Percentiles rank a stretch among this genome's conserved stretches.
Conservation (phyloP, 1,139 yeast species). For the Wickerhamomyces sp. region DNA sequence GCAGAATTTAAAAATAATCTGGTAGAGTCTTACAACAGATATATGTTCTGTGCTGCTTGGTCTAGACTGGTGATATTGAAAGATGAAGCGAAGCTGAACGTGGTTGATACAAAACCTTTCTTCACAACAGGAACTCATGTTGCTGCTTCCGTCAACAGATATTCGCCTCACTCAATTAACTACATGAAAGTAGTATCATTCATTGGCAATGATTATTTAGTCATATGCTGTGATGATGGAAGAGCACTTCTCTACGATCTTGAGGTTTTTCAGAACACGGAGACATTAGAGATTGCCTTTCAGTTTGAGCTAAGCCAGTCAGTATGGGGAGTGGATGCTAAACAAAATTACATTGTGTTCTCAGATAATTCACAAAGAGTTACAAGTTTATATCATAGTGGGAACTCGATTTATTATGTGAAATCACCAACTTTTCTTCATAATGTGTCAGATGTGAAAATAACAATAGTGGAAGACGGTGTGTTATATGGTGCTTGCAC, state of each 20-base stretch:
- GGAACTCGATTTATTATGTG: constrained; percentile 5
- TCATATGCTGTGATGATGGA: constrained; percentile 56
- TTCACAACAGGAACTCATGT: constrained; percentile 14
- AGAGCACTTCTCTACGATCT: constrained; percentile 42
- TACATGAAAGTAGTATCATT: constrained; percentile 32
- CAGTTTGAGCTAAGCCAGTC: constrained; percentile 41
- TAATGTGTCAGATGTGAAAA: constrained; percentile 56
- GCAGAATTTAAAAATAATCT: constrained; percentile 19
- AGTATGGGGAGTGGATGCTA: constrained; percentile 61
- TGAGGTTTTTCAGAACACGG: constrained; percentile 16
- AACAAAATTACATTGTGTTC: constrained; percentile 41
- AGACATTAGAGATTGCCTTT: constrained; percentile 29
- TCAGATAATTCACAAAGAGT: constrained; percentile 57
- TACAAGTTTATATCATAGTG: constrained; percentile 36
- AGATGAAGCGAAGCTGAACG: constrained; percentile 3
- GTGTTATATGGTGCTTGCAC: constrained; percentile 33
- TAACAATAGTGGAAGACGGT: constrained; percentile 28
- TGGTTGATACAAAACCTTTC: constrained; percentile 12
- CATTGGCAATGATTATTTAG: constrained; percentile 35
- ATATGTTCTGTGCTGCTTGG: constrained; percentile 10
- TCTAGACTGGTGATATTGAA: constrained; percentile 10
- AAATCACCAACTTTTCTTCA: constrained; percentile 43
- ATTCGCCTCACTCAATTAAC: constrained; percentile 56
- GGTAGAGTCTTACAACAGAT: constrained; percentile 10
- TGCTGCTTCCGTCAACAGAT: constrained; percentile 42